Percentiles rank a stretch among this genome's conserved stretches.
These are phyloP conservation scores for Suillus subalutaceus DNA, from an alignment of 768 basidiomycete species.

Conservation along the genomic window DNA sequence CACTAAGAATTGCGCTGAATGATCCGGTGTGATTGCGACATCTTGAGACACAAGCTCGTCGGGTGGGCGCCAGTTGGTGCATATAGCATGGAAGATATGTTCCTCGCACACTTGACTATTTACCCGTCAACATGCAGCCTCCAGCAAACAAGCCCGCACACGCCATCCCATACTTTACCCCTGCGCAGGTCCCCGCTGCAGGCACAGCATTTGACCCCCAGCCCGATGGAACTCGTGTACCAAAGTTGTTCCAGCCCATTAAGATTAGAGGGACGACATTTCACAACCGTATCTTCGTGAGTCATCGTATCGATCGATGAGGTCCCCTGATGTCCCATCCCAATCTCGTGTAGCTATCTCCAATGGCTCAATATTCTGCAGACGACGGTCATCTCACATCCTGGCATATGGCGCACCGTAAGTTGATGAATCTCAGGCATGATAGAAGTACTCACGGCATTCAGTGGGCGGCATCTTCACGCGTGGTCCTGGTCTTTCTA, in stretches of 20 bases:
- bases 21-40: background rate
- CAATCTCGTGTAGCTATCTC: conserved; percentile 42
- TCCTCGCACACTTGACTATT: background rate
- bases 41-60: background rate
- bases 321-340: background rate
- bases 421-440: conserved; percentile 2
- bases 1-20: conserved; percentile 1
- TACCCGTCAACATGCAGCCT: background rate
- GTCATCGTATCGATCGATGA: conserved; percentile 17
- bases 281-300: conserved; percentile 58
- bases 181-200: conserved; percentile 45
- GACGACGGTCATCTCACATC: conserved; percentile 52
- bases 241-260: conserved; percentile 55
- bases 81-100: background rate
- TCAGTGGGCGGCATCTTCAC: conserved; percentile 56
- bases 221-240: conserved; percentile 41
- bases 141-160: conserved; percentile 43
- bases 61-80: background rate
- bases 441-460: background rate
- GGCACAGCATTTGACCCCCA: conserved; percentile 48
- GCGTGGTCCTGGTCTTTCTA: conserved; percentile 57
- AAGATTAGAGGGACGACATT: conserved; percentile 55
- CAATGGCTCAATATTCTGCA: conserved; percentile 63
- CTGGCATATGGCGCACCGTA: conserved; percentile 60
- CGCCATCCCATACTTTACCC: conserved; percentile 48